Evolutionary conservation across 805 yeast genomes (phyloP).

Genomic region (Kazachstania kunashirensis): DNA sequence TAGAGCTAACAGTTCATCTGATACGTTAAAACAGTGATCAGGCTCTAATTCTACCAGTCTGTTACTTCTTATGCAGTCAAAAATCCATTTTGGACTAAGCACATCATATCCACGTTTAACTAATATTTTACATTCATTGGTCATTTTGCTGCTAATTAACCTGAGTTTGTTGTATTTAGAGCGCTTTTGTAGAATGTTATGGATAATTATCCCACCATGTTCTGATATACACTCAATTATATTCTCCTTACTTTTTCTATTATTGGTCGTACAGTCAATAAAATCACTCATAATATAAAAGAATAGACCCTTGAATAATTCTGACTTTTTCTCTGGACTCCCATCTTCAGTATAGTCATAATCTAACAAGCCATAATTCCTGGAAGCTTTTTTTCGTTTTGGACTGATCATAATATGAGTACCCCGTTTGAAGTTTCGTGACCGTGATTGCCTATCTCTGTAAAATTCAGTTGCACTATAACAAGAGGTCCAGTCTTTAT

Average conservation of each 20-base stretch:
- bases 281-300: slow-evolving; percentile 51
- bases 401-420: slow-evolving; percentile 23
- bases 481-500: slow-evolving; percentile 51
- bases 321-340: slow-evolving; percentile 13
- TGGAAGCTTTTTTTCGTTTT: no score
- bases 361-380: slow-evolving; percentile 10
- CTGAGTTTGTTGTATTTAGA: slow-evolving; percentile 12
- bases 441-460: slow-evolving; percentile 1
- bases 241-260: slow-evolving; percentile 28
- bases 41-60: slow-evolving; percentile 50
- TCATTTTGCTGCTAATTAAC: slow-evolving; percentile 33
- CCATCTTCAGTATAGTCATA: neutral
- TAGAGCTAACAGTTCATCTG: slow-evolving; percentile 19
- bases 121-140: slow-evolving; percentile 33
- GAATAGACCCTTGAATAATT: slow-evolving; percentile 36
- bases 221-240: slow-evolving; percentile 33
- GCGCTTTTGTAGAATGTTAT: slow-evolving; percentile 25
- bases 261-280: slow-evolving; percentile 10
- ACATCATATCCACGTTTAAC: slow-evolving; percentile 47
- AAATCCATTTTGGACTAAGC: slow-evolving; percentile 60
- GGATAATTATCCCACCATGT: slow-evolving; percentile 43
- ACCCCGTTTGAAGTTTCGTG: slow-evolving; percentile 7
- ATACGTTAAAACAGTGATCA: slow-evolving; percentile 40
- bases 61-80: slow-evolving; percentile 39
- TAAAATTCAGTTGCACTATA: slow-evolving; percentile 44